phyloP scores from a whole-genome alignment of 2,329 filamentous ascomycete species.

The Torrubiella hemipterigena region DNA sequence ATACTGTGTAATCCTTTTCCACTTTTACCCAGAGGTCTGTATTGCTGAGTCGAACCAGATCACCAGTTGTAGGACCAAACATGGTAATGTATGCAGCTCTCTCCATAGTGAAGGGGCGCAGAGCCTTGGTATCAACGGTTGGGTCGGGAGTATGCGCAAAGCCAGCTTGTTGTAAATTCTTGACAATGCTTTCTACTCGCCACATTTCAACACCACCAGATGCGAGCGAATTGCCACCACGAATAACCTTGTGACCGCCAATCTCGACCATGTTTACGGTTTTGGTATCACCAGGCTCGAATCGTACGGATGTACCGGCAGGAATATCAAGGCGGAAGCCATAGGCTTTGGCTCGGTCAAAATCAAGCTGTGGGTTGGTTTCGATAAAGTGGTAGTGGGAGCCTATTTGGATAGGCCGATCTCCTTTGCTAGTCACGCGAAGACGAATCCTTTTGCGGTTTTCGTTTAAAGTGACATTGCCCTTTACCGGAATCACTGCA shows the following conservation, averaged over 20 bases:
- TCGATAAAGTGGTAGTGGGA: slow-evolving; percentile 96
- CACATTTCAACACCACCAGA: slow-evolving; percentile 56
- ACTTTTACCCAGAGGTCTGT: slow-evolving; percentile 88
- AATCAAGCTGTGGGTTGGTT: slow-evolving; percentile 76
- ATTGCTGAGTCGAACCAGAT: slow-evolving; percentile 64
- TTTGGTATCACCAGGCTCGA: slow-evolving; percentile 87
- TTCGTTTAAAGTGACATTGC: slow-evolving; percentile 57
- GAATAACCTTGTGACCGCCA: slow-evolving; percentile 65
- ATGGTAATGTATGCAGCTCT: slow-evolving; percentile 70
- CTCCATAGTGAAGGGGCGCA: slow-evolving; percentile 59
- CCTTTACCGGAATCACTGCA: slow-evolving; percentile 61
- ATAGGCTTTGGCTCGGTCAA: slow-evolving; percentile 72
- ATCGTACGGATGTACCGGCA: slow-evolving; percentile 82
- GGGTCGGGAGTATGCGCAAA: slow-evolving; percentile 70
- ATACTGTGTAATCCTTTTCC: slow-evolving; percentile 71
- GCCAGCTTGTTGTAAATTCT: slow-evolving; percentile 55
- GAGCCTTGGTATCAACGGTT: slow-evolving; percentile 32
- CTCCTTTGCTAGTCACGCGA: slow-evolving; percentile 73
- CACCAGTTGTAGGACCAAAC: slow-evolving; percentile 87
- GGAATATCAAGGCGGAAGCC: slow-evolving; percentile 82
- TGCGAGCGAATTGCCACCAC: slow-evolving; percentile 72
- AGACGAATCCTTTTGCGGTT: slow-evolving; percentile 62
- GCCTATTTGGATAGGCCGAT: slow-evolving; percentile 83
- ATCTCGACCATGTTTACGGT: slow-evolving; percentile 87
- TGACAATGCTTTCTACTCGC: slow-evolving; percentile 53